Conservation (phyloP, 2,329 filamentous ascomycete genomes). For the Aquanectria penicillioides region DNA sequence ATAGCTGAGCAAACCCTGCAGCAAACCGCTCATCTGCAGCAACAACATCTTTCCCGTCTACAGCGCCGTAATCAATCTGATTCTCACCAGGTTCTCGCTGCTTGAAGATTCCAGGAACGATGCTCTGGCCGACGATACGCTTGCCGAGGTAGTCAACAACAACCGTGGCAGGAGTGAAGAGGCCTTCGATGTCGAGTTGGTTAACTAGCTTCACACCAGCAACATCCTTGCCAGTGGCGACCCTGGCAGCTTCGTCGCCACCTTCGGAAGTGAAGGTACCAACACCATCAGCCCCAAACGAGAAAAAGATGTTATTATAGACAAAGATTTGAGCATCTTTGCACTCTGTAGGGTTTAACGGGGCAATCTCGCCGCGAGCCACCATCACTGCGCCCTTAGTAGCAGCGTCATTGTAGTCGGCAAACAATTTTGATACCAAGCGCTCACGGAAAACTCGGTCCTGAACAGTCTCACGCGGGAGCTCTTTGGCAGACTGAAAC, state of each 20-base stretch:
- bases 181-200: slow-evolving; percentile 92
- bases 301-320: slow-evolving; percentile 99
- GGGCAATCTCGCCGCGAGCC: slow-evolving; percentile 89
- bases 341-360: slow-evolving; percentile 92
- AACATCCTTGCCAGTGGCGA: slow-evolving; percentile 97
- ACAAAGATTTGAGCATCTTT: slow-evolving; percentile 97
- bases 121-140: slow-evolving; percentile 96
- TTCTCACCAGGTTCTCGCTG: slow-evolving; percentile 97
- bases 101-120: slow-evolving; percentile 99
- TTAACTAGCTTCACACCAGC: slow-evolving; percentile 94
- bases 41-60: slow-evolving; percentile 95
- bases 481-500: slow-evolving; percentile 94
- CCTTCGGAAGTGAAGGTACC: slow-evolving; percentile 97
- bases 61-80: slow-evolving; percentile 98
- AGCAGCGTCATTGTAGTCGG: slow-evolving; percentile 96
- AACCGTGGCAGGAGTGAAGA: slow-evolving; percentile 95
- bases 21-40: slow-evolving; percentile 90
- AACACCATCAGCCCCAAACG: slow-evolving; percentile 95
- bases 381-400: slow-evolving; percentile 92
- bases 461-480: slow-evolving; percentile 92
- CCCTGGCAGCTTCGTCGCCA: slow-evolving; percentile 93
- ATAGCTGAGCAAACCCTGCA: slow-evolving; percentile 87
- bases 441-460: slow-evolving; percentile 96
- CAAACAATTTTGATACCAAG: slow-evolving; percentile 93
- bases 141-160: slow-evolving; percentile 98